These are phyloP conservation scores for Syzygium jambos DNA, from an alignment of 345 rosid species.

Conservation along the genomic window DNA sequence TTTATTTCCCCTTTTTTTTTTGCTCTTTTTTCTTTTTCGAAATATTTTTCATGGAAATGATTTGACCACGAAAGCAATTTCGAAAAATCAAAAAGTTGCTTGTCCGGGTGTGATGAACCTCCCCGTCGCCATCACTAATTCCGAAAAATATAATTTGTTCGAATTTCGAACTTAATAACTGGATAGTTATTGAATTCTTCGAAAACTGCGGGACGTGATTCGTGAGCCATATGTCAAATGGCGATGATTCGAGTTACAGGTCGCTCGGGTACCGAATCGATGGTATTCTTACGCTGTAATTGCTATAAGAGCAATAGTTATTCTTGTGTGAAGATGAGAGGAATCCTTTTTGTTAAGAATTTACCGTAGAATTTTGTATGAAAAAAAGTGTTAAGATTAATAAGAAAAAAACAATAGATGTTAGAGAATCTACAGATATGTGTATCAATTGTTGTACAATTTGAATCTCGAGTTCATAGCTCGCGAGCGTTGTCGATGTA, in stretches of 20 bases:
- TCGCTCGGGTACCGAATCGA: fast-evolving
- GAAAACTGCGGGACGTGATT: background rate
- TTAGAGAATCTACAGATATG: background rate
- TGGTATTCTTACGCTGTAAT: background rate
- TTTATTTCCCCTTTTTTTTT: background rate
- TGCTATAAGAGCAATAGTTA: background rate
- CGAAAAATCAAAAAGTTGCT: background rate
- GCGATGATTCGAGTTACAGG: background rate
- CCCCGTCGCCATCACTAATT: background rate
- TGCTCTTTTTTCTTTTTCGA: background rate
- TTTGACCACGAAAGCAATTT: background rate
- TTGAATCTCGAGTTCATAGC: fast-evolving
- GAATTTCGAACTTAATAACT: background rate
- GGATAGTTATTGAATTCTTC: background rate
- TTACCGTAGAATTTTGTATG: background rate
- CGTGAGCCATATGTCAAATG: background rate
- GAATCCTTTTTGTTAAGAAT: background rate
- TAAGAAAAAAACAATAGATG: background rate
- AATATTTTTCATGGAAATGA: background rate
- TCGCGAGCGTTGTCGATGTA: background rate
- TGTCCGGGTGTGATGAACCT: background rate
- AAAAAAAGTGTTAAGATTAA: background rate
- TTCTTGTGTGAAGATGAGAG: fast-evolving
- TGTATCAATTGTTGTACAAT: background rate
- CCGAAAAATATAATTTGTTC: background rate